Conservation (phyloP, 805 yeast species). For the Lachancea cidri region DNA sequence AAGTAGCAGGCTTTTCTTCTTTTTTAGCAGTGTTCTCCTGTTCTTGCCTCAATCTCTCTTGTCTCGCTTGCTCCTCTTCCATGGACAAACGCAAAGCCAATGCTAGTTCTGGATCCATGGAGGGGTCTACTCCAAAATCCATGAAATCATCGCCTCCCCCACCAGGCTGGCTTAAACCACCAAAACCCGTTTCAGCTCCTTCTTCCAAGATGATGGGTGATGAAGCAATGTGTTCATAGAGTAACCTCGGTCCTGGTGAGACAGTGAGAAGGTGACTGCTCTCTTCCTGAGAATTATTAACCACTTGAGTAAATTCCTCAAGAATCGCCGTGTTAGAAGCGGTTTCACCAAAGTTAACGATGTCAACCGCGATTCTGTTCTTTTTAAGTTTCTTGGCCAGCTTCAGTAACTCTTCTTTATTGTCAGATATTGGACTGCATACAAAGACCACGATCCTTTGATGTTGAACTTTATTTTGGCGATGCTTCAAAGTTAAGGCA, state of each 20-base stretch:
- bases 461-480: constrained; percentile 88
- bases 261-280: constrained; percentile 78
- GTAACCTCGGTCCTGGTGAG: constrained; percentile 80
- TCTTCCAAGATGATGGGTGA: constrained; percentile 71
- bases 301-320: constrained; percentile 69
- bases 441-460: constrained; percentile 88
- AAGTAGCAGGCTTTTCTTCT: not conserved
- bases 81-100: constrained; percentile 89
- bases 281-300: constrained; percentile 58
- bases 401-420: constrained; percentile 68
- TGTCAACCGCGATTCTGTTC: constrained; percentile 84
- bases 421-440: constrained; percentile 70
- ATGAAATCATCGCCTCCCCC: constrained; percentile 46
- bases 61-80: constrained; percentile 92
- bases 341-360: constrained; percentile 90
- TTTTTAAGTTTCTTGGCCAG: constrained; percentile 91
- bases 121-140: constrained; percentile 76
- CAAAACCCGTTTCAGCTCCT: constrained; percentile 36
- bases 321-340: constrained; percentile 68
- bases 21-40: constrained; percentile 11
- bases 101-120: constrained; percentile 95
- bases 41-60: constrained; percentile 58
- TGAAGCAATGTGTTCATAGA: constrained; percentile 74
- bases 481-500: constrained; percentile 86
- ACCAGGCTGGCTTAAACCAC: constrained; percentile 34